phyloP scores from a whole-genome alignment of 2,329 filamentous ascomycete genomes.

The Pseudogymnoascus sp. region DNA sequence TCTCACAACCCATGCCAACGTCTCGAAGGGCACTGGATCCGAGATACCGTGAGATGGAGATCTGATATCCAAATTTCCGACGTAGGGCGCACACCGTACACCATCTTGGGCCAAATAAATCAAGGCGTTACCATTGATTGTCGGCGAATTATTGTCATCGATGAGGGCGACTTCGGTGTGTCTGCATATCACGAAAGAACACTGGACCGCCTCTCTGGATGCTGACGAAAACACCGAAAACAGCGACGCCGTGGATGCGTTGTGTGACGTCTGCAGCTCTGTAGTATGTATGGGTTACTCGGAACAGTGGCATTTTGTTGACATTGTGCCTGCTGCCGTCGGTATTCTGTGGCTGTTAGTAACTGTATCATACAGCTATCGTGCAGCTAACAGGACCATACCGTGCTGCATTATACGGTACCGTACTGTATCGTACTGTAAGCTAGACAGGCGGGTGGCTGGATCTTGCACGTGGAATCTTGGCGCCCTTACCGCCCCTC shows the following conservation, averaged over 20 bases:
- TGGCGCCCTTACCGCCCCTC: background rate
- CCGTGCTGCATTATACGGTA: background rate
- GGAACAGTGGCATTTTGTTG: background rate
- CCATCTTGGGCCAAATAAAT: background rate
- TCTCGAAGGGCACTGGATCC: background rate
- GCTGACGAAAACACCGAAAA: background rate
- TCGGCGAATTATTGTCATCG: background rate
- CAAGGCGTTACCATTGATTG: background rate
- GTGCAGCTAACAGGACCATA: background rate
- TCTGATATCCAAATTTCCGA: background rate
- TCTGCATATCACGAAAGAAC: background rate
- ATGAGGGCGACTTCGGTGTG: background rate
- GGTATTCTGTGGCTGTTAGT: background rate
- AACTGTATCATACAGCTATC: background rate
- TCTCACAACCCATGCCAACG: background rate
- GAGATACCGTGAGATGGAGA: background rate
- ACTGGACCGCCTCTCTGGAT: background rate
- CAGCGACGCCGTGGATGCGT: background rate
- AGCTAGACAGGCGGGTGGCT: background rate
- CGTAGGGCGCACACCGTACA: background rate
- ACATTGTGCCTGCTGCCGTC: background rate
- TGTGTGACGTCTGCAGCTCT: background rate
- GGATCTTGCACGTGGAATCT: background rate
- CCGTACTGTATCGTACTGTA: background rate
- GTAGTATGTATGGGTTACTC: background rate